Evolutionary conservation across 2,329 filamentous ascomycete genomes (phyloP), one percentile per base, ranked within the genome.

Genomic region (Calonectria crousiana): DNA sequence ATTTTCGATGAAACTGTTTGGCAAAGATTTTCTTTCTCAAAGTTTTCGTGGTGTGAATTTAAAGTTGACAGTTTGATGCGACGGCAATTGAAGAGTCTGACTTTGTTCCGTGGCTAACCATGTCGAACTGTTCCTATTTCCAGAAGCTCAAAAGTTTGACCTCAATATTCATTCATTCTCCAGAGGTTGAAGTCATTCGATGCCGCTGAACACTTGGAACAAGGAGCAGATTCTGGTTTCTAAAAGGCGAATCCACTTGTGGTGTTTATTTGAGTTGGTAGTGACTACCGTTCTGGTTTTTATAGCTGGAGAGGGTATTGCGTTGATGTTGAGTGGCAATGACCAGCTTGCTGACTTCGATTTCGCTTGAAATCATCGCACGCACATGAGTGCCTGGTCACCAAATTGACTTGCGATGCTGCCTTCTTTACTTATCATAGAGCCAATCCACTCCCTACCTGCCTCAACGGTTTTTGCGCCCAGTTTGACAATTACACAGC

Each of bases 401-500:
- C 96, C 96, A 87, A 98, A 98, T 16, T 91, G 85, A 67, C 86
- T 84, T 20, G 89, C 85, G 13, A 98, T 88, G 75, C 91, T 96
- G 1, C 94, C 94, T 83, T 98, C 95, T 75, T 91, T 89, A 58
- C 88, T 85, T 60, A 98, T 86, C 90, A 98, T 94, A 9, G 88
- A 89, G 13, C 92, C 92, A 72, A 98, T 88, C 95, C 96, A 98
- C 60, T 90, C 86, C 77, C 94, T 91, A 5, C 93, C 95, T 32
- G 93, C 93, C 83, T 98, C 95, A 30, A 98, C 93, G 56, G 93
- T 93, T 69, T 89, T 89, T 1, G 96, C 95, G 1, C 95, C 95
- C 83, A 98, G 97, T 84, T 98, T 98, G 78, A 98, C 93, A 32
- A 98, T 89, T 4, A 97, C 93, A 81, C 96, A 98, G 5, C 95